A percentile compares a stretch with the other conserved stretches of the same genome.
phyloP scores from a whole-genome alignment of 306 rosid genomes.

The Sindora glabra region DNA sequence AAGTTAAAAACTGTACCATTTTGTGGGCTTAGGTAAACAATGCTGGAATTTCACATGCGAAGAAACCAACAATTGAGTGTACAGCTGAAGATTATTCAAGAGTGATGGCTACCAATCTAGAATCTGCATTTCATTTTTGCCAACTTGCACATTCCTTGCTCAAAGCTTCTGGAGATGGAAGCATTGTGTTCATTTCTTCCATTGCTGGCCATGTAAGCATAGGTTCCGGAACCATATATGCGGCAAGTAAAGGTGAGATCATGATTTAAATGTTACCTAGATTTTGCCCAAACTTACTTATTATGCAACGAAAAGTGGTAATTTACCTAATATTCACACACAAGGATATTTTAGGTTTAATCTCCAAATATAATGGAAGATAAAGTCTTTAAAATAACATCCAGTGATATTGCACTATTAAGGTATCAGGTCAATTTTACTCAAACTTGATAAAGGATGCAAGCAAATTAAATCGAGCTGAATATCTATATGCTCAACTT shows the following conservation, averaged over 20 bases:
- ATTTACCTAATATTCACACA: no score
- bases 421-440: no score
- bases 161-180: conserved; percentile 72
- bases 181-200: conserved; percentile 78
- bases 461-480: no score
- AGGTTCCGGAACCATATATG: conserved; percentile 65
- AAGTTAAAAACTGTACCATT: no score
- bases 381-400: no score
- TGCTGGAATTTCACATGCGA: conserved; percentile 68
- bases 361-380: no score
- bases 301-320: no score
- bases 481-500: no score
- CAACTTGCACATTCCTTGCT: conserved; percentile 78
- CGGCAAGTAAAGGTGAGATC: conserved; percentile 59
- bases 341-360: no score
- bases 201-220: conserved; percentile 31
- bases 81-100: conserved; percentile 52
- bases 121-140: conserved; percentile 53
- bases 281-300: no score
- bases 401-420: no score
- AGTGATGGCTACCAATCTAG: conserved; percentile 61
- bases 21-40: conserved; percentile 66
- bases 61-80: conserved; percentile 73
- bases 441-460: no score
- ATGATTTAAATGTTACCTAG: conserved; percentile 4